Base-by-base conservation (phyloP, 371 early-diverging fungal genomes). In the Haplosporangium sp. region DNA sequence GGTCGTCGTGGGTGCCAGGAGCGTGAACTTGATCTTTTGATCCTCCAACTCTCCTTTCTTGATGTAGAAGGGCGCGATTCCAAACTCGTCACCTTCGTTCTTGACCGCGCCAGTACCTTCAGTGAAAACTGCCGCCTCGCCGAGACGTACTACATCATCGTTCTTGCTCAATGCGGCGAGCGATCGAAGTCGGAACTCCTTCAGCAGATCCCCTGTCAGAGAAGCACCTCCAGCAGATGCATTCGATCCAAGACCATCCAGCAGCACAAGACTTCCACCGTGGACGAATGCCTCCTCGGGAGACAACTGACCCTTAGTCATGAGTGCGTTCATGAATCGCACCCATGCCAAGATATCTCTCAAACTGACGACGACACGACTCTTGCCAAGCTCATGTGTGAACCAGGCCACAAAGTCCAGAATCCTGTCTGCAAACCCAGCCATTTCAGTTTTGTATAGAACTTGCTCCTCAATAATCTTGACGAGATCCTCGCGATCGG, bases 261-360 rank as follows among this genome's bases (percentile, higher is more conserved):
- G 82, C n/a, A 98, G 69, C 0, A 97, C 97, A 59, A 98, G 87
- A 67, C 92, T 93, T 16, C 95, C 98, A 66, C 99, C 99, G 66
- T 98, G 95, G 10, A 92, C 84, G 69, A 95, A 95, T n/a, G 94
- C 86, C n/a, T 85, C 82, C 12, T 64, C 69, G 0, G 84, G 54
- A 12, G 83, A 84, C 64, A 94, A 59, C 20, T 69, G 64, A 41
- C 69, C 73, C 59, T 80, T 64, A 5, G 48, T 51, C 73, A 73
- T 73, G 21, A 76, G 55, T 9, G 45, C 59, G 62, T 86, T 86
- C 45, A 98, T 87, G 75, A 99, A 98, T 6, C 87, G 86, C 7
- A 92, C 93, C 99, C 99, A 99, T 1, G 96, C 89, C 54, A 99
- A 82, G 57, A 97, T 92, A 82, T 99, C 98, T 68, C 99, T 88